Base-by-base conservation (phyloP, 2,329 filamentous ascomycete species). In the Diaporthe amygdali region DNA sequence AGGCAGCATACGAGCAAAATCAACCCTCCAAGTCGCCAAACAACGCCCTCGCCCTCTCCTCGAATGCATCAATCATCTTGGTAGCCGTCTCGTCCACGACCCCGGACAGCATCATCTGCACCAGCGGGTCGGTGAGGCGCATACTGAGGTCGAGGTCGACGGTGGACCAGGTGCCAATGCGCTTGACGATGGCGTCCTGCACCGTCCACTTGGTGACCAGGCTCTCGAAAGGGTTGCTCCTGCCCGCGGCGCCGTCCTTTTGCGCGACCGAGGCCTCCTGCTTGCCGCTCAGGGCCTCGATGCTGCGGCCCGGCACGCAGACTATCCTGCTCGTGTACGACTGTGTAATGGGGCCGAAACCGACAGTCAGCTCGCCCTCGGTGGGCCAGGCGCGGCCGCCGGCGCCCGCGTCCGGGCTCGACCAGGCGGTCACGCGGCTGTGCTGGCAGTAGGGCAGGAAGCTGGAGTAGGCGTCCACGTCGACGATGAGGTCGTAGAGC, bases 1-100 rank as follows among this genome's bases (percentile, higher is more conserved):
- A 47, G 20, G 32, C 56, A 46, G 7, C 41, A 63, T 22, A 41
- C 27, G 25, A 14, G 27, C 37, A n/a, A 15, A 30, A 54, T 73
- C 49, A 71, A 37, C 34, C 32, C n/a, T 37, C 17, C 22, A 44
- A 25, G n/a, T 64, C 59, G 41, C 82, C 83, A 76, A 89, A 80
- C 59, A 94, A 79, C 76, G 88, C 84, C 78, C 85, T 85, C 7
- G 96, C 95, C 78, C 93, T 88, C 81, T 90, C 89, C 84, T 98
- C 95, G 84, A 99, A 99, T 1, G 96, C 96, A 80, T 94, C 91
- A 75, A 98, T 93, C 95, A 99, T 97, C 74, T 93, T 87, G 5
- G 90, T 91, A 1, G 94, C 96, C 74, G 98, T 91, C 82, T 94
- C 94, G 39, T 94, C 92, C 74, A 94, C 94, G 30, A 96, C 91